phyloP scores from a whole-genome alignment of 805 yeast species.

The Wickerhamomyces strasburgensis region DNA sequence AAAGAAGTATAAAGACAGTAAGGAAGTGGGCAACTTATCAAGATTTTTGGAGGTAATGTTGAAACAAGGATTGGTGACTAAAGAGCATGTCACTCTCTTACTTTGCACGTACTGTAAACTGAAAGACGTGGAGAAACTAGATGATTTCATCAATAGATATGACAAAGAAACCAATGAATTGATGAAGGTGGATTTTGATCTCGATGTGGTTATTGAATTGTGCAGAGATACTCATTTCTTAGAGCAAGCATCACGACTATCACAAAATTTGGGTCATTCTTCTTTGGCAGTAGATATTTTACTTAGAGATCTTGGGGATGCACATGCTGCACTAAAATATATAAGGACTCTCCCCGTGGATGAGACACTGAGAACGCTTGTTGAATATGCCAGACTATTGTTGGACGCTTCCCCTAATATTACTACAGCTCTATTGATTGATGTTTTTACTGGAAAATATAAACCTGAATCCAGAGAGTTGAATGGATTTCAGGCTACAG shows the following conservation, averaged over 20 bases:
- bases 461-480: conserved; percentile 33
- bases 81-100: conserved; percentile 77
- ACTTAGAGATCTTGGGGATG: conserved; percentile 58
- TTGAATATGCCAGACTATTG: conserved; percentile 59
- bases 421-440: conserved; percentile 76
- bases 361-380: conserved; percentile 68
- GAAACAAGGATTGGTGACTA: conserved; percentile 49
- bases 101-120: conserved; percentile 77
- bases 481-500: conserved; percentile 16
- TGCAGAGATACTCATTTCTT: conserved; percentile 70
- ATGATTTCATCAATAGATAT: conserved; percentile 46
- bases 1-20: conserved; percentile 71
- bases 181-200: conserved; percentile 49
- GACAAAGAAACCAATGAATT: conserved; percentile 29
- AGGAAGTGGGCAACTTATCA: conserved; percentile 60
- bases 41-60: conserved; percentile 60
- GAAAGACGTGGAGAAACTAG: conserved; percentile 54
- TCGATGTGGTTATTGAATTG: conserved; percentile 59
- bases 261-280: conserved; percentile 68
- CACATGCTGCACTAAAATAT: conserved; percentile 55
- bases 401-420: conserved; percentile 70
- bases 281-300: conserved; percentile 72
- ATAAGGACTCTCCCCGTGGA: conserved; percentile 66
- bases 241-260: conserved; percentile 62
- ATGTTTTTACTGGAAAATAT: conserved; percentile 85